A percentile compares a stretch with the other conserved stretches of the same genome.
Evolutionary conservation across 192 early-diverging fungal species (phyloP).

Genomic region (Entophlyctis luteolus): DNA sequence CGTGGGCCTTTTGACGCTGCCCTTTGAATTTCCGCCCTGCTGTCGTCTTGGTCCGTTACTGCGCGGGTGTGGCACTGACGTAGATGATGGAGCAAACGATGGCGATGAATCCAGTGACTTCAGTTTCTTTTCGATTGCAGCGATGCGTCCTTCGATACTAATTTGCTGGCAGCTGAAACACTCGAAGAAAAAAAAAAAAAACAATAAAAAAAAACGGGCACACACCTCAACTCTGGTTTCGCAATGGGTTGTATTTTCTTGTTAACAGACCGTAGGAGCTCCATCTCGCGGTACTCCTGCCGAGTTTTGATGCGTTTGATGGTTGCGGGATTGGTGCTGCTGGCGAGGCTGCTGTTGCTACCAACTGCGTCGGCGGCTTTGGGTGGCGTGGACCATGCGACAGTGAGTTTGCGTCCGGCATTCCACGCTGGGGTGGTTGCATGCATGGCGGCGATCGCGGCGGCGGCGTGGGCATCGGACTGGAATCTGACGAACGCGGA

Average conservation of each 20-base stretch:
- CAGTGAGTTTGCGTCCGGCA: neutral
- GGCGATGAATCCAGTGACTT: neutral
- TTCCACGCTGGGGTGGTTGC: constrained; percentile 14
- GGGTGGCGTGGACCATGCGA: constrained; percentile 4
- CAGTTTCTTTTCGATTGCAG: constrained; percentile 14
- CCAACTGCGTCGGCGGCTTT: neutral
- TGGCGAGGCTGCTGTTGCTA: too few species aligned
- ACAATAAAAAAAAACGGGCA: neutral
- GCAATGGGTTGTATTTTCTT: constrained; percentile 9
- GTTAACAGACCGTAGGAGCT: neutral
- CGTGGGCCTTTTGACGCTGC: too few species aligned
- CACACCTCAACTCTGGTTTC: neutral
- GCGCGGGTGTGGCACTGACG: too few species aligned
- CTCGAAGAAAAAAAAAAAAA: neutral
- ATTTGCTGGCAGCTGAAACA: neutral
- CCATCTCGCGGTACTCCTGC: constrained; percentile 5
- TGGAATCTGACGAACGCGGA: constrained; percentile 14
- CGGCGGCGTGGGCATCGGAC: neutral
- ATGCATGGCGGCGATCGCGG: neutral
- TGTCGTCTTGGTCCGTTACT: too few species aligned
- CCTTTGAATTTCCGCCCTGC: too few species aligned
- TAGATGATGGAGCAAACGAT: neutral
- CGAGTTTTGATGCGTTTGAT: constrained; percentile 2
- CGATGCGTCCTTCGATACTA: constrained; percentile 1
- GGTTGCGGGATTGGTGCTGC: neutral